A percentile compares a stretch with the other conserved stretches of the same genome.
Conservation (phyloP, 192 early-diverging fungal genomes). For the Polychytrium aggregatum region DNA sequence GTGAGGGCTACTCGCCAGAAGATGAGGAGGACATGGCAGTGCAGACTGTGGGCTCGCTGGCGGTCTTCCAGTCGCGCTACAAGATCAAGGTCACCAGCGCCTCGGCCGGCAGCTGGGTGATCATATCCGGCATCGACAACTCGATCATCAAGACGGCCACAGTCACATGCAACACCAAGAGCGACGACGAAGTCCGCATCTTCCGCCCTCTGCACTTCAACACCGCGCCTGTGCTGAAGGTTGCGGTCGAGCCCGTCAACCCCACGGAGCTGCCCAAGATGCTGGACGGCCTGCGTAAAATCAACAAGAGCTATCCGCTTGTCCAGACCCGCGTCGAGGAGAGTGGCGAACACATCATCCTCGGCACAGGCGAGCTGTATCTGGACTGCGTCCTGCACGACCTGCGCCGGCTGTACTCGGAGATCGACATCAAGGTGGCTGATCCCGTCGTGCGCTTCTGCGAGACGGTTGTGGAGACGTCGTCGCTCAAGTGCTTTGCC, state of each 20-base stretch:
- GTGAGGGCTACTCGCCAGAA: slow-evolving; percentile 80
- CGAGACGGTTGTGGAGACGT: slow-evolving; percentile 92
- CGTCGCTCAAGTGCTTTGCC: slow-evolving; percentile 87
- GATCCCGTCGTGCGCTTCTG: slow-evolving; percentile 94
- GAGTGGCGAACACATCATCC: slow-evolving; percentile 89
- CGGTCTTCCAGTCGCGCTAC: slow-evolving; percentile 77
- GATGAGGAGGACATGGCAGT: slow-evolving; percentile 97
- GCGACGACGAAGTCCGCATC: slow-evolving; percentile 60
- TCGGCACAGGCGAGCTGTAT: slow-evolving; percentile 93
- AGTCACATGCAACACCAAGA: slow-evolving; percentile 52
- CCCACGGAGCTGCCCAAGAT: slow-evolving; percentile 97
- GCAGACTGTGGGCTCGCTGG: slow-evolving; percentile 57
- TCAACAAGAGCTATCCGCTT: slow-evolving; percentile 91
- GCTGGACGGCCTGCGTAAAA: slow-evolving; percentile 91
- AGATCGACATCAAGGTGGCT: slow-evolving; percentile 96
- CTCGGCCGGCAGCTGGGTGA: slow-evolving; percentile 80
- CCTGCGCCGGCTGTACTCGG: slow-evolving; percentile 80
- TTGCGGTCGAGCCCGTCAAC: slow-evolving; percentile 94
- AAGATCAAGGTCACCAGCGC: slow-evolving; percentile 69
- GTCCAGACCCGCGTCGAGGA: slow-evolving; percentile 88
- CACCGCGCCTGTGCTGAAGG: slow-evolving; percentile 79
- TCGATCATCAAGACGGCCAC: slow-evolving; percentile 95
- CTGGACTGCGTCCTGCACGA: slow-evolving; percentile 96
- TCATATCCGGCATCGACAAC: slow-evolving; percentile 82
- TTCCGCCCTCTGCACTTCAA: slow-evolving; percentile 74